Base-by-base conservation (phyloP, 2,329 filamentous ascomycete genomes). In the Chaetomiaceae sp. region DNA sequence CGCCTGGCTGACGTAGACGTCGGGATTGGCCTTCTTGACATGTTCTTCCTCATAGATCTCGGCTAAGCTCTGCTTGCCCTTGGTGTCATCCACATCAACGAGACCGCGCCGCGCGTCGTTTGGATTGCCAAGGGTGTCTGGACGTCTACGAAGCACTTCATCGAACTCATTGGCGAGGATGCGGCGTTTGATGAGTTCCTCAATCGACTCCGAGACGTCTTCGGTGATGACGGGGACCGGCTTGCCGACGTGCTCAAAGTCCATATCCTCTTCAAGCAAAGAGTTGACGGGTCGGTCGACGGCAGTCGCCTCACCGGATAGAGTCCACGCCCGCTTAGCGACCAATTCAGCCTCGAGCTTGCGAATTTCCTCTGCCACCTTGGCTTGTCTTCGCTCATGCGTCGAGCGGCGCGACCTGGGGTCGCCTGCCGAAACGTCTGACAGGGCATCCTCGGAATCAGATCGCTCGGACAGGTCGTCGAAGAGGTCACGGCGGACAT, bases 31-130 rank as follows among this genome's bases (percentile, higher is more conserved):
- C 48, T 81, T 78, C 66, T 88, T 86, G 57, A 92, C 75, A 69
- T 96, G 89, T 61, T 97, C 91, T 66, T 94, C 87, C 71, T 97
- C 94, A 73, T 97, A 99, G 46, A 96, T 78, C 64, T 96, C 91
- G 0, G 90, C 92, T 11, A 99, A 81, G 58, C 89, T 85, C 70
- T 95, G 87, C 66, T 87, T 82, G n/a, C 85, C 81, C 71, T 96
- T 96, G 61, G 79, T 86, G 69, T 97, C 91, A 63, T 95, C 88
- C 10, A 97, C 76, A 58, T 92, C 87, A 55, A 92, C 78, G 32
- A 87, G 81, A 3, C 89, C 89, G 57, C 89, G 82, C 27, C 86
- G 82, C 3, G 81, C 76, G 58, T 75, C 74, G 16, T 74, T 72
- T 30, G 84, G 81, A 5, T 82, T 77, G 40, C 80, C 79, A 13